These are phyloP conservation scores for Zea mays DNA, from an alignment of 176 grass and related monocot species.

Conservation along the genomic window Zm-B73-REFERENCE-NAM-5.0 NC_050100.1:10335001-10335500, in stretches of 20 bases:
- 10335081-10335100: constrained; percentile 68
- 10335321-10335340: constrained; percentile 58
- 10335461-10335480: constrained; percentile 65
- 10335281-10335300: constrained; percentile 66
- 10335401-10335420: constrained; percentile 63
- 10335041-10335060: constrained; percentile 92
- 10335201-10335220: constrained; percentile 64
- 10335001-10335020: not conserved
- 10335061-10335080: constrained; percentile 70
- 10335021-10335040: constrained; percentile 49
- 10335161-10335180: constrained; percentile 97
- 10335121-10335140: constrained; percentile 81
- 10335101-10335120: constrained; percentile 64
- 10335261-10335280: constrained; percentile 54
- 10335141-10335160: constrained; percentile 86
- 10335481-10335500: constrained; percentile 56
- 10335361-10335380: constrained; percentile 76
- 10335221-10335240: constrained; percentile 65
- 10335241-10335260: constrained; percentile 69
- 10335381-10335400: constrained; percentile 72
- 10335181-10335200: constrained; percentile 55
- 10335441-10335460: constrained; percentile 86
- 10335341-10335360: constrained; percentile 78
- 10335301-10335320: constrained; percentile 75
- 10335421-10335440: constrained; percentile 74